Base-by-base conservation (phyloP, 1,284 basidiomycete genomes). In the Pseudozyma sp. region DNA sequence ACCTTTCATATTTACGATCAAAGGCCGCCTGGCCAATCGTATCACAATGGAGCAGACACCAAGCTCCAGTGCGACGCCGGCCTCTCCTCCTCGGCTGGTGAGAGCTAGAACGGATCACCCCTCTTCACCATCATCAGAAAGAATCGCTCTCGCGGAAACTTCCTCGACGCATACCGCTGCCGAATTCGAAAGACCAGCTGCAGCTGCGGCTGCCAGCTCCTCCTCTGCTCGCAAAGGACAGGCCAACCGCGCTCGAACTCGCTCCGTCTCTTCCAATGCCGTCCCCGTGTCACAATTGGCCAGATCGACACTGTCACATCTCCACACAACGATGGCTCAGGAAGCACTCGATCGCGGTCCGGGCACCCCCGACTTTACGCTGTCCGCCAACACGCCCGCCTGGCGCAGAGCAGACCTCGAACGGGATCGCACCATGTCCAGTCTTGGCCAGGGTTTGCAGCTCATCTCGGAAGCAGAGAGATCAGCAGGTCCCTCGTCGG, bases 351-450 rank as follows among this genome's bases (percentile, higher is more conserved):
- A 74, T 46, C 59, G 77, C 13, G 74, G 77, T 3, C 69, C 77
- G 1, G 77, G 70, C 16, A 78, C 77, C 2, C 77, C 77, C 4
- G 77, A 78, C 51, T 78, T 68, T 39, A 71, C 69, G 5, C 60
- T 72, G 1, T 33, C 71, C 7, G 30, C 65, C n/a, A 64, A 34
- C 60, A 68, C 61, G 1, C 61, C 60, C 1, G 64, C 61, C 54
- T 70, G 69, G 74, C 59, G 63, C 40, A 63, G 54, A 43, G 74
- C 54, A 9, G 67, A 70, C 3, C 17, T 62, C 31, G 72, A 67
- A 30, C 62, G 63, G 14, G 63, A 54, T 37, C 49, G 63, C 3
- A 75, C 66, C 43, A 66, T 74, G 62, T 58, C 66, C 29, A 74
- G 71, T 49, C 62, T 74, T 4, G 66, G 71, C 10, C 71, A 74